phyloP scores from a whole-genome alignment of 441 rosid species.

The Gossypium davidsonii region DNA sequence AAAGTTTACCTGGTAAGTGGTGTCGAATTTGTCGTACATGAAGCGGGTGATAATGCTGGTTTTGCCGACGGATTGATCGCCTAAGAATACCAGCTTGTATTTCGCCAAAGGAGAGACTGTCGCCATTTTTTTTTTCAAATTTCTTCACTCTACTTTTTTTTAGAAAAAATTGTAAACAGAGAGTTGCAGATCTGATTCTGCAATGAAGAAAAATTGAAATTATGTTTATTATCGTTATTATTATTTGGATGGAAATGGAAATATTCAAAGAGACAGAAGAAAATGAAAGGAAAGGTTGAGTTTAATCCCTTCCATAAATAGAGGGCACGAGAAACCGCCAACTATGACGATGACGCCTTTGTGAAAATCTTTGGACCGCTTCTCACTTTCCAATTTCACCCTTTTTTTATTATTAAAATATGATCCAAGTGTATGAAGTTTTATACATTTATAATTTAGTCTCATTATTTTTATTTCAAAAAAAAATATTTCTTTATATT shows the following conservation, averaged over 20 bases:
- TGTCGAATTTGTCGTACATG: slow-evolving; percentile 91
- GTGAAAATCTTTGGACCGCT: slow-evolving; percentile 7
- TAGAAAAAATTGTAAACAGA: neutral
- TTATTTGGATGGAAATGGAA: neutral
- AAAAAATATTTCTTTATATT: no score
- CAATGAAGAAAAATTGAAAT: neutral
- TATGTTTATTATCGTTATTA: neutral
- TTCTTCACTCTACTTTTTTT: neutral
- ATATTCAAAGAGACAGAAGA: neutral
- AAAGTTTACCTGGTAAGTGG: slow-evolving; percentile 60
- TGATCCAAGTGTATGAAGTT: no score
- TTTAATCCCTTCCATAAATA: neutral
- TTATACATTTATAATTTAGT: no score
- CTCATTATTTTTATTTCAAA: no score
- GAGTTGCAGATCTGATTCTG: slow-evolving; percentile 21
- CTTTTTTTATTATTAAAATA: neutral
- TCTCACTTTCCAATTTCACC: neutral
- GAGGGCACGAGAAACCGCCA: slow-evolving; percentile 28
- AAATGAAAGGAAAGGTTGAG: slow-evolving; percentile 8
- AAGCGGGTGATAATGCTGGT: slow-evolving; percentile 89
- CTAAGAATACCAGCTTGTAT: slow-evolving; percentile 80
- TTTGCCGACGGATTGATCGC: slow-evolving; percentile 88
- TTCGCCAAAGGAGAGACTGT: slow-evolving; percentile 83
- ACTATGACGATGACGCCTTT: slow-evolving; percentile 9
- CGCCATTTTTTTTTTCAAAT: slow-evolving; percentile 35